Conservation (phyloP, 2,329 filamentous ascomycete genomes). For the Xylariaceae sp. region DNA sequence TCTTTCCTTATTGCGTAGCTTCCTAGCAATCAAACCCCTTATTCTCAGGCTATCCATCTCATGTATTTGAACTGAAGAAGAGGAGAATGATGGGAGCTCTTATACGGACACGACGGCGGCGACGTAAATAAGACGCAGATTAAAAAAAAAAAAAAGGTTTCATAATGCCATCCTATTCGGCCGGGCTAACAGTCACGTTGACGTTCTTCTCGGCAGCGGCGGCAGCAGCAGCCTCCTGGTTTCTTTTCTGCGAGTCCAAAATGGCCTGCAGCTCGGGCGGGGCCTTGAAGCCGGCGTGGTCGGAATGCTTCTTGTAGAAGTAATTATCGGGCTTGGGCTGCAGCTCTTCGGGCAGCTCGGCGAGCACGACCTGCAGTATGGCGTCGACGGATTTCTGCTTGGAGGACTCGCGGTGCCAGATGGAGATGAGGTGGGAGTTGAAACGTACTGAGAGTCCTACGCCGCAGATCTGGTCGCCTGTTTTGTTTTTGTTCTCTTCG, state of each 20-base stretch:
- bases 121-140: too few species aligned
- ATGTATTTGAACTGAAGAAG: too few species aligned
- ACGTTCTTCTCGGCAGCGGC: constrained; percentile 18
- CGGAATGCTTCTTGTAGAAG: constrained; percentile 85
- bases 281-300: constrained; percentile 77
- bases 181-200: constrained; percentile 20
- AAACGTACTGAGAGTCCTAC: constrained; percentile 84
- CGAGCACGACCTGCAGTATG: constrained; percentile 68
- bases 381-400: constrained; percentile 75
- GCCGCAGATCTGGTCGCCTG: constrained; percentile 84
- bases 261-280: constrained; percentile 56
- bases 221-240: constrained; percentile 37
- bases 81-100: too few species aligned
- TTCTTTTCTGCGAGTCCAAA: constrained; percentile 51
- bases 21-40: too few species aligned
- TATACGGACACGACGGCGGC: too few species aligned
- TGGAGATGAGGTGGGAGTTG: constrained; percentile 80
- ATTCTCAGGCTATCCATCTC: too few species aligned
- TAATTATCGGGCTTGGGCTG: constrained; percentile 68
- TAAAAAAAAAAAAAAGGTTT: too few species aligned
- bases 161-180: too few species aligned
- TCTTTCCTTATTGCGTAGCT: too few species aligned
- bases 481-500: neutral
- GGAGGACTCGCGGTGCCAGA: constrained; percentile 88
- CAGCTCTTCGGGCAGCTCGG: constrained; percentile 69